Evolutionary conservation across 2,329 filamentous ascomycete species (phyloP).

Genomic region (Penicillium sp.): DNA sequence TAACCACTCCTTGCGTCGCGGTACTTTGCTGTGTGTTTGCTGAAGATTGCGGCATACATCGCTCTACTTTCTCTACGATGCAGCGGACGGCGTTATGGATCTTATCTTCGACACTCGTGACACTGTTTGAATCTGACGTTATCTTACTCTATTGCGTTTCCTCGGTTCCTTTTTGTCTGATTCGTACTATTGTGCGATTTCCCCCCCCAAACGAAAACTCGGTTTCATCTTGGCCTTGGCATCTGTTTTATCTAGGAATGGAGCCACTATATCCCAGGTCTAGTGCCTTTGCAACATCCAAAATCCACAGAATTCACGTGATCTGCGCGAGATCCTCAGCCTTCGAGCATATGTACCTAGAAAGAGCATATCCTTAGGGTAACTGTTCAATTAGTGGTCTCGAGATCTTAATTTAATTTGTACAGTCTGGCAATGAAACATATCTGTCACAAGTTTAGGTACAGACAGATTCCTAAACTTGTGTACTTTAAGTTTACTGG

Average conservation of each 20-base stretch:
- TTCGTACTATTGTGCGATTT: constrained; percentile 3
- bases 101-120: constrained; percentile 7
- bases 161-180: background rate
- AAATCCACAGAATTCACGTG: background rate
- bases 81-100: constrained; percentile 26
- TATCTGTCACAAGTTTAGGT: too few species aligned
- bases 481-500: too few species aligned
- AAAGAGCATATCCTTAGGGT: background rate
- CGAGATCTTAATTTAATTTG: too few species aligned
- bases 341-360: background rate
- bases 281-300: constrained; percentile 1
- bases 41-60: constrained; percentile 19
- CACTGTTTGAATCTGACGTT: constrained; percentile 1
- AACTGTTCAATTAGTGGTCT: background rate
- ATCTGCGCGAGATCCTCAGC: background rate
- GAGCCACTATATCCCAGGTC: constrained; percentile 1
- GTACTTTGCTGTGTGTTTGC: constrained; percentile 2
- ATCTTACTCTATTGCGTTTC: background rate
- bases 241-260: background rate
- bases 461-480: too few species aligned
- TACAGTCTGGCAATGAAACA: too few species aligned
- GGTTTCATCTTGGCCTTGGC: constrained; percentile 9
- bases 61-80: constrained; percentile 10
- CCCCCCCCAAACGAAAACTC: constrained; percentile 6
- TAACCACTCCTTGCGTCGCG: constrained; percentile 12